Evolutionary conservation across 306 rosid genomes (phyloP), one percentile per base, ranked within the genome.

Genomic region (Glycyrrhiza uralensis): DNA sequence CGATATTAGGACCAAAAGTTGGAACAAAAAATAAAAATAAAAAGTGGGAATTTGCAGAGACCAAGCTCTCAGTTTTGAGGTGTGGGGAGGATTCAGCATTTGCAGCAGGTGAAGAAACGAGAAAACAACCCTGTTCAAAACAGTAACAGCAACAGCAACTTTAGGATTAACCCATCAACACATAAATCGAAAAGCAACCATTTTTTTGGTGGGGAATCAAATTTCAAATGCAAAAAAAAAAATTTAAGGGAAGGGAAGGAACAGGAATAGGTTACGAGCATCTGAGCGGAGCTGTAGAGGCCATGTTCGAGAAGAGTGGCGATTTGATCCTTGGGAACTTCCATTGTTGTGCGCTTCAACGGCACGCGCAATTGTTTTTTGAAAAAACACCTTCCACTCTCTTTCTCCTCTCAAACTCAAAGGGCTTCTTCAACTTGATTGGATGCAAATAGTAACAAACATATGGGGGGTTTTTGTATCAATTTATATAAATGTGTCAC

Each of bases 291-390:
- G 87, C 58, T 85, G 83, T 82, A 80, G 86, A 94, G 96, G 81
- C 99, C 99, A 33, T 89, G 82, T 3, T 95, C 99, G 65, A 95
- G 81, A 63, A 95, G 97, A 45, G 75, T 28, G 1, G 85, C 78
- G 84, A 95, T 85, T 89, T 95, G 99, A 85, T 95, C 99, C 80
- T 88, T 95, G 0, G 99, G 97, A 77, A 95, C 97, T 72, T 95
- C 99, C 99, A 91, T 91, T 47, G 19, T 46, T 33, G 41, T 33
- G 38, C 12, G 66, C 47, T 62, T 44, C 66, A 66, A 75, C 81
- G n/a, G n/a, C n/a, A n/a, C n/a, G 69, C 77, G 69, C 84, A 49
- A 74, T 56, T 38, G 67, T 66, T 50, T n/a, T 74, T 52, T 83
- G 66, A 70, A 75, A 32, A 20, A 11, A 45, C 8, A 29, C 18